Evolutionary conservation across 2,329 filamentous ascomycete species (phyloP), one percentile per base, ranked within the genome.

Genomic region (Fulvia fulva): DNA sequence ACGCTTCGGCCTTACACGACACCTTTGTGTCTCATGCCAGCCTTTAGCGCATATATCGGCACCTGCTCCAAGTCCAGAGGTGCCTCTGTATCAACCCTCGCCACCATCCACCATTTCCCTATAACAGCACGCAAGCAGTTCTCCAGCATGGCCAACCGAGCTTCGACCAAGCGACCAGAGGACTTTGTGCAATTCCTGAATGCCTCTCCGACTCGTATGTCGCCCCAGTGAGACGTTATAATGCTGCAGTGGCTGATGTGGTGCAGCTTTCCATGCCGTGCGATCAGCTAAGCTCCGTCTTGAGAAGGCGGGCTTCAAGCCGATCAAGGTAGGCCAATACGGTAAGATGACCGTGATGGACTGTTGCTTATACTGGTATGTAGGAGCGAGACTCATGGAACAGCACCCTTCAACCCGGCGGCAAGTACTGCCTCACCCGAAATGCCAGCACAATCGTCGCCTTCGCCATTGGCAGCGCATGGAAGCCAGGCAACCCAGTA

Each of bases 111-210:
- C 9, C 25, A 23, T 5, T 25, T 28, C 25, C 21, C 21, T 28
- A 4, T n/a, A 16, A 12, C 16, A 12, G 14, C n/a, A 11, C 43
- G 12, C 9, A 61, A 55, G 37, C 52, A 19, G 30, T 60, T 58
- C 60, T 30, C 53, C 60, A 64, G 34, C 51, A 74, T 73, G 71
- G 64, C 67, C 23, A 64, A 58, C 65, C 75, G 74, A 59, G 73
- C 74, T 12, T 76, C 76, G 1, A 70, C 78, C 57, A 68, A 76
- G 61, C 76, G 71, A 56, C 90, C 90, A 55, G 79, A 88, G 76
- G 90, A 95, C 80, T 96, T 97, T 75, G 78, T 96, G 71, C 88
- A 90, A 76, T 97, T 96, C 78, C 87, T 97, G 74, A 96, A 97
- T 76, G 89, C 87, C 63, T 97, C 92, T 58, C 94, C 94, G 12